Base-by-base conservation (phyloP, 768 basidiomycete genomes). In the Postia placenta region DNA sequence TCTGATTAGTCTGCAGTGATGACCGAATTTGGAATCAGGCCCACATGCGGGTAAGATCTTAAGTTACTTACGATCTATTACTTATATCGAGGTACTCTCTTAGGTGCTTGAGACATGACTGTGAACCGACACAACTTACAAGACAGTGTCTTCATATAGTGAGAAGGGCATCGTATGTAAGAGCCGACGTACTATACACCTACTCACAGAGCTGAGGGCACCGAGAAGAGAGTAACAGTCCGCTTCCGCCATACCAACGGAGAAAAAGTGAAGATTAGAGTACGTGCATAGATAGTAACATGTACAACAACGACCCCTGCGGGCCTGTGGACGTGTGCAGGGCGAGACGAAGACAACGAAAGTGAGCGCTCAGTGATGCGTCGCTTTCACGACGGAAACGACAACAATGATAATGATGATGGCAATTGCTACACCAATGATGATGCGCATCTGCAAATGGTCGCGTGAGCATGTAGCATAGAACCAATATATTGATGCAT, bases 341-440 rank as follows among this genome's bases (percentile, higher is more conserved):
- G 23, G 15, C 12, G 26, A 17, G 22, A 17, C 30, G n/a, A 36
- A 33, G 17, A 17, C 24, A 27, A 36, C 30, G 20, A 35, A 22
- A n/a, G 26, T 12, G 17, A 19, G 30, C 33, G 47, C 37, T 63
- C 56, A 61, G 46, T 61, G 54, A 40, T 60, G 51, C 53, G 85
- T 87, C 64, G 92, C 81, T 73, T 91, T 92, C 64, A 96, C 88
- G 61, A 97, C 83, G 25, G 89, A 90, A 46, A 97, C 91, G 58
- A 98, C 85, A 64, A 99, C 95, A 72, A 99, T 93, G 67, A 94
- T 75, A 57, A 97, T 79, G 64, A 99, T 88, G 49, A 99, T 80
- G 42, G 79, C 79, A 60, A 99, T 85, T 47, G 88, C 92, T 40
- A 87, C 75, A 49, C 85, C 90, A 60, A 99, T 96, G 68, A 97